Evolutionary conservation across 2,329 filamentous ascomycete species (phyloP).

Genomic region (Clonostachys rosea): DNA sequence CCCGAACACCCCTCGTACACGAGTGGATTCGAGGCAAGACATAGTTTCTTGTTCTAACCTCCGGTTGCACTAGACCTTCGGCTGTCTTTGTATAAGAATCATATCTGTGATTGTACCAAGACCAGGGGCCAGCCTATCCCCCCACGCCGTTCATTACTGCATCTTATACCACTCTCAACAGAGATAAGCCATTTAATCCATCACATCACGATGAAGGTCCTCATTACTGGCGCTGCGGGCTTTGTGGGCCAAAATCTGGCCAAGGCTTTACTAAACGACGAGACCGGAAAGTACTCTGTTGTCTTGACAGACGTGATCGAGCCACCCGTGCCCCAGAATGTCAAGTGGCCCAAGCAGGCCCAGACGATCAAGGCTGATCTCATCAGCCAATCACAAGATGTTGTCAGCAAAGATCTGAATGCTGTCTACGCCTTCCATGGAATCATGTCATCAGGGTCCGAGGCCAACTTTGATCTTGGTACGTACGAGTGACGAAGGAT

Average conservation of each 20-base stretch:
- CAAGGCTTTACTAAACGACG: constrained; percentile 38
- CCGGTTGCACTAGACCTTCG: no score
- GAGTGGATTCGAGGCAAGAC: no score
- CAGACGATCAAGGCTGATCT: constrained; percentile 24
- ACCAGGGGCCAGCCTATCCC: no score
- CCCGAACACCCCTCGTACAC: no score
- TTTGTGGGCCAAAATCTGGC: constrained; percentile 59
- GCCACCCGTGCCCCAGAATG: constrained; percentile 36
- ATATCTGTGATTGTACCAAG: no score
- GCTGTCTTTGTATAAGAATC: no score
- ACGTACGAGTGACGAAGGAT: constrained; percentile 14
- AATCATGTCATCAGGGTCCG: constrained; percentile 59
- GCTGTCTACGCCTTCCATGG: constrained; percentile 57
- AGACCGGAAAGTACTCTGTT: constrained; percentile 22
- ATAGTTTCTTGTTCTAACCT: no score
- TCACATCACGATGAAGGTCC: constrained; percentile 21
- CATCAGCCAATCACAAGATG: constrained; percentile 8
- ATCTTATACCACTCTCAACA: no score
- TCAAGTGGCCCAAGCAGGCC: constrained; percentile 16
- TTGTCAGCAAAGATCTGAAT: constrained; percentile 19
- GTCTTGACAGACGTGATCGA: constrained; percentile 50
- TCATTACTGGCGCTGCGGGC: constrained; percentile 58
- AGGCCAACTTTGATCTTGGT: constrained; percentile 51
- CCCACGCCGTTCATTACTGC: no score
- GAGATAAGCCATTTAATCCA: no score